phyloP scores from a whole-genome alignment of 257 asterid species.

The Solanum megistacrolobum region DNA sequence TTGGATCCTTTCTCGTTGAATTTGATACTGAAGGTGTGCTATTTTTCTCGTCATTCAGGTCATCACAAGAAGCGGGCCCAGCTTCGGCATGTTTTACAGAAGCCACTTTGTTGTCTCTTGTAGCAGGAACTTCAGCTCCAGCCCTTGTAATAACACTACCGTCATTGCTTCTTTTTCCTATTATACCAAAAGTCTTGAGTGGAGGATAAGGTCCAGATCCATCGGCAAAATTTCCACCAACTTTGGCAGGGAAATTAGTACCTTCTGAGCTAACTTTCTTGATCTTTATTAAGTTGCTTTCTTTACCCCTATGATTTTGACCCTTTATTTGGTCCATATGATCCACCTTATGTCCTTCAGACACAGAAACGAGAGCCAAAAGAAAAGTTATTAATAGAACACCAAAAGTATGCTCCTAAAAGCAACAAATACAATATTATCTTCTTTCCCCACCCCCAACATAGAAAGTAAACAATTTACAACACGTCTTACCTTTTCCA shows the following conservation, averaged over 20 bases:
- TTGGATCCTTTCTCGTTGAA: conserved; percentile 40
- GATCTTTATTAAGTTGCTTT: conserved; percentile 25
- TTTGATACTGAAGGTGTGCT: conserved; percentile 19
- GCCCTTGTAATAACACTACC: conserved; percentile 23
- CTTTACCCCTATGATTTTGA: conserved; percentile 31
- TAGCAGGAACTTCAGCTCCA: conserved; percentile 27
- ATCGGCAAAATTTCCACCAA: conserved; percentile 24
- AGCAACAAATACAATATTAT: background rate
- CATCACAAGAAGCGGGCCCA: conserved; percentile 23
- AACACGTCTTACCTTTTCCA: conserved; percentile 10
- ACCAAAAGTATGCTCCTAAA: background rate
- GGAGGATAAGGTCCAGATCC: conserved; percentile 37
- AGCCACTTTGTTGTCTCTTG: conserved; percentile 32
- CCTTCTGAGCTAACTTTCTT: conserved; percentile 20
- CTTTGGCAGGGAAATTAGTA: conserved; percentile 15
- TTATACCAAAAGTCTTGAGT: conserved; percentile 18
- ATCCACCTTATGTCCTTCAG: conserved; percentile 22
- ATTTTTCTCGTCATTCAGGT: conserved; percentile 31
- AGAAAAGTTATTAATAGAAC: background rate
- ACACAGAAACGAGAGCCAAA: background rate
- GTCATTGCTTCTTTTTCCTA: conserved; percentile 45
- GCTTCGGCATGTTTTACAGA: conserved; percentile 22
- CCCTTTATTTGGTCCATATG: conserved; percentile 31
- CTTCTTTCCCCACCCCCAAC: background rate
- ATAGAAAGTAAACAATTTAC: background rate